A percentile compares a stretch with the other conserved stretches of the same genome.
phyloP scores from a whole-genome alignment of 1,139 yeast species.

The Taphrina communis region DNA sequence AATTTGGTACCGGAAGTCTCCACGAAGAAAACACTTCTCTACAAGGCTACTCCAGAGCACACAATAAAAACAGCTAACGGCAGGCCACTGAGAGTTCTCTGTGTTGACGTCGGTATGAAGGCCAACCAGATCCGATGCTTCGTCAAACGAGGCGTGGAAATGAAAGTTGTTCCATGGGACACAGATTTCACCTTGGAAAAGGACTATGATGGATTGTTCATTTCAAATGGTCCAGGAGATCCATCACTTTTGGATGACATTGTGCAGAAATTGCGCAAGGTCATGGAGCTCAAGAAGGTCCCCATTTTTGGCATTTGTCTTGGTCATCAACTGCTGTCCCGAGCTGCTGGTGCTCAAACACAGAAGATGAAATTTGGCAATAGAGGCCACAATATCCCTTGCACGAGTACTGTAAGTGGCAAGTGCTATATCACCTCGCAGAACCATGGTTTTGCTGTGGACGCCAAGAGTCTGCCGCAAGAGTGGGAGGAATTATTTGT shows the following conservation, averaged over 20 bases:
- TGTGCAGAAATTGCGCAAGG: slow-evolving; percentile 64
- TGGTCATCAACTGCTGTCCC: slow-evolving; percentile 96
- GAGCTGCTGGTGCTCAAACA: slow-evolving; percentile 95
- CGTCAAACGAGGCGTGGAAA: slow-evolving; percentile 92
- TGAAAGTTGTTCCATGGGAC: slow-evolving; percentile 95
- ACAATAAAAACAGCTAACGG: slow-evolving; percentile 71
- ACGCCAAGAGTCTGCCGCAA: slow-evolving; percentile 66
- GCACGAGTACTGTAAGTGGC: slow-evolving; percentile 90
- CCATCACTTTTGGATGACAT: slow-evolving; percentile 81
- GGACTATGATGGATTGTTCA: slow-evolving; percentile 92
- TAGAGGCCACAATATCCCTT: slow-evolving; percentile 99
- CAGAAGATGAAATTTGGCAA: slow-evolving; percentile 95
- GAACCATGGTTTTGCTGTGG: slow-evolving; percentile 98
- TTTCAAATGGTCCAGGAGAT: slow-evolving; percentile 99
- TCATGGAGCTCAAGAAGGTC: slow-evolving; percentile 64
- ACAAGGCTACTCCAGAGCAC: slow-evolving; percentile 65
- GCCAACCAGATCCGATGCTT: slow-evolving; percentile 97
- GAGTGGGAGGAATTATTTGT: slow-evolving; percentile 96
- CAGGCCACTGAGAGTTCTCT: slow-evolving; percentile 77
- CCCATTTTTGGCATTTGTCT: slow-evolving; percentile 69
- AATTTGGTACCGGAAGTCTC: slow-evolving; percentile 94
- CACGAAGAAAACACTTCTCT: slow-evolving; percentile 71
- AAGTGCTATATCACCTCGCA: slow-evolving; percentile 98
- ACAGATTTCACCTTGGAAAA: slow-evolving; percentile 68
- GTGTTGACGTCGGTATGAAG: slow-evolving; percentile 97